Conservation (phyloP, 2,329 filamentous ascomycete genomes). For the Alternaria gansuensis region DNA sequence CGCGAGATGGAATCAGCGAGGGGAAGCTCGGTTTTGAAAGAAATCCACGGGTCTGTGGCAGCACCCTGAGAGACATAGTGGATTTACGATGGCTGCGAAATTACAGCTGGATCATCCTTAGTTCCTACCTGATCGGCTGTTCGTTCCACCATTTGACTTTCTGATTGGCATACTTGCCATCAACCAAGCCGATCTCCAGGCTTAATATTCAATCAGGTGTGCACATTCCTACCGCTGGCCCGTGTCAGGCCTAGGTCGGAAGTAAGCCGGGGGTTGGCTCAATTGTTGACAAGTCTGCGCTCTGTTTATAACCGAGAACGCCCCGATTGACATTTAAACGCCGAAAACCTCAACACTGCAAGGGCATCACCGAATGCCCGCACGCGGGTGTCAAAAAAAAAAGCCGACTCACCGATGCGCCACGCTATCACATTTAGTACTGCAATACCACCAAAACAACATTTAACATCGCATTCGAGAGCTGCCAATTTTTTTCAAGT, state of each 20-base stretch:
- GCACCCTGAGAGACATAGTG: not conserved
- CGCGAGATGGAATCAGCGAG: not conserved
- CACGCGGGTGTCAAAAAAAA: not conserved
- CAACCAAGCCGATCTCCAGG: not conserved
- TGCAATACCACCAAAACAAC: not conserved
- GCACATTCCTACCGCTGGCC: accelerated
- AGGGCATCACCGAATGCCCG: not conserved
- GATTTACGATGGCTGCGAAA: constrained; percentile 2
- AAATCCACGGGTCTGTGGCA: not conserved
- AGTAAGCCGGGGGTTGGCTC: not conserved
- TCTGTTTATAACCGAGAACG: not conserved
- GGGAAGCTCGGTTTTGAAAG: not conserved
- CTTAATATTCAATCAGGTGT: not conserved
- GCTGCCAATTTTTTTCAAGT: no score
- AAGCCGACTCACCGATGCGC: not conserved
- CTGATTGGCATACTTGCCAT: not conserved
- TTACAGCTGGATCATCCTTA: constrained; percentile 2
- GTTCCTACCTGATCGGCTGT: not conserved
- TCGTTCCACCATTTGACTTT: not conserved
- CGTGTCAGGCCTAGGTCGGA: not conserved
- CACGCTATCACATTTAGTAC: not conserved
- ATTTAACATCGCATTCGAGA: not conserved
- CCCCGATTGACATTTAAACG: not conserved
- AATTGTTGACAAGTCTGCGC: not conserved
- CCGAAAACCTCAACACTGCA: not conserved